phyloP scores from a whole-genome alignment of 2,329 filamentous ascomycete species.

The Pseudomassariella vexata region DNA sequence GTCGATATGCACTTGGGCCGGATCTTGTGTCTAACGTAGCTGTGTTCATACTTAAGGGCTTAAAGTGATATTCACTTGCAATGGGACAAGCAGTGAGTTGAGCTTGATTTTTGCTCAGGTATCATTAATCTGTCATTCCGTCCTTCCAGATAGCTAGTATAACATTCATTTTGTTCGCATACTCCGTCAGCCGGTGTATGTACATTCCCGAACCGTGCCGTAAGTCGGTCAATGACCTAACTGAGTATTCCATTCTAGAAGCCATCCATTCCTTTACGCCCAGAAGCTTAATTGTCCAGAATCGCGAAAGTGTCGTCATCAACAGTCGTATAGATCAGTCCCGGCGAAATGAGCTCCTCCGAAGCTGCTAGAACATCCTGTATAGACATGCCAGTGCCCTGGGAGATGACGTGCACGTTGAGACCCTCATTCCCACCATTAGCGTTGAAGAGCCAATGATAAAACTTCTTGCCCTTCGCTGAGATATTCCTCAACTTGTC shows the following conservation, averaged over 20 bases:
- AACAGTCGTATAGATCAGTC: constrained; percentile 82
- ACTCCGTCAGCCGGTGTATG: too few species aligned
- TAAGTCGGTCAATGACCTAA: too few species aligned
- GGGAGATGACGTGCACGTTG: constrained; percentile 72
- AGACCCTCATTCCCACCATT: constrained; percentile 76
- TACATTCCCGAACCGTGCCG: too few species aligned
- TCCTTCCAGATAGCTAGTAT: constrained; percentile 9
- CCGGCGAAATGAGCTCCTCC: constrained; percentile 70
- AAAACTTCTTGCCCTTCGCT: constrained; percentile 62
- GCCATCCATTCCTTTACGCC: too few species aligned
- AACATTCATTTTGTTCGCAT: constrained; percentile 14
- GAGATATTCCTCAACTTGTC: constrained; percentile 44
- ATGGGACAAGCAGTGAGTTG: background rate
- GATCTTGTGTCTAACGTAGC: too few species aligned
- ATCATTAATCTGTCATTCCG: constrained; percentile 16
- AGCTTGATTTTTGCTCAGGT: constrained; percentile 7
- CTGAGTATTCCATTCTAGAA: too few species aligned
- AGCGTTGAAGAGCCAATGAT: constrained; percentile 58
- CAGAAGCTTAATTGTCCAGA: constrained; percentile 61
- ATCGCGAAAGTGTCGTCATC: constrained; percentile 91
- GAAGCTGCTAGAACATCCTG: constrained; percentile 70
- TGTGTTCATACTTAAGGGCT: too few species aligned
- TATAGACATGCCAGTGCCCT: constrained; percentile 57
- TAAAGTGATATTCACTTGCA: too few species aligned
- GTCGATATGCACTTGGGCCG: too few species aligned